phyloP scores from a whole-genome alignment of 73 alveolate genomes.

The Strombidium stylifer region DNA sequence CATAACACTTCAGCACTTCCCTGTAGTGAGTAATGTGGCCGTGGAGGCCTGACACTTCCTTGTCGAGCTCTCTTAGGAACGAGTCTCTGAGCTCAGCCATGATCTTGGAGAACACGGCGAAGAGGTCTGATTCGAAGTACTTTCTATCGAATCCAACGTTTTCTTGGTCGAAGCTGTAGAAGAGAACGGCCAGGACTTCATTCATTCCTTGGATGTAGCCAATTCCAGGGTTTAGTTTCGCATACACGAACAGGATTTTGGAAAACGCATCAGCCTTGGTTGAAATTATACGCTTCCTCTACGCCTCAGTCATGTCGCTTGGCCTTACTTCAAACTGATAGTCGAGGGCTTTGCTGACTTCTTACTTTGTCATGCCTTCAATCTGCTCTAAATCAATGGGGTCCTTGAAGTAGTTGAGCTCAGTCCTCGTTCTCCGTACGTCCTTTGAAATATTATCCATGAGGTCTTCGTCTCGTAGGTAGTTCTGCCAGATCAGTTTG shows the following conservation, averaged over 20 bases:
- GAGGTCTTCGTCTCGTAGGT: conserved; percentile 74
- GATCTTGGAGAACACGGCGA: conserved; percentile 79
- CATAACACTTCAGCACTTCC: conserved; percentile 52
- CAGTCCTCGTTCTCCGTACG: conserved; percentile 91
- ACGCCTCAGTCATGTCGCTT: conserved; percentile 62
- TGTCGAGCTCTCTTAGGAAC: conserved; percentile 73
- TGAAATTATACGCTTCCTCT: conserved; percentile 67
- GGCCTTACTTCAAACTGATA: conserved; percentile 32
- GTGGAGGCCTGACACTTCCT: conserved; percentile 68
- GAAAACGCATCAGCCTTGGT: conserved; percentile 88
- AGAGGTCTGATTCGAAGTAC: conserved; percentile 85
- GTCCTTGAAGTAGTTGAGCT: conserved; percentile 71
- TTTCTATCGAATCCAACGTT: conserved; percentile 28
- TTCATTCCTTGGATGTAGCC: conserved; percentile 96
- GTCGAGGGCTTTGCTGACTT: conserved; percentile 68
- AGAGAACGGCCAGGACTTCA: conserved; percentile 90
- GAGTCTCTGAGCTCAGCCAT: conserved; percentile 89
- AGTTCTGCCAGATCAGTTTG: conserved; percentile 82
- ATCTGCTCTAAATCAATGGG: conserved; percentile 67
- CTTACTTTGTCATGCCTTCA: conserved; percentile 52
- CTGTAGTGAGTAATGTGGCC: conserved; percentile 66
- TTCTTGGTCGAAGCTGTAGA: conserved; percentile 67
- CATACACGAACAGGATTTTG: conserved; percentile 89
- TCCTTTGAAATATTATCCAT: conserved; percentile 94
- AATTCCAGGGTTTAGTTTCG: conserved; percentile 79